Base-by-base conservation (phyloP, 2,329 filamentous ascomycete species). In the Calonectria montana region DNA sequence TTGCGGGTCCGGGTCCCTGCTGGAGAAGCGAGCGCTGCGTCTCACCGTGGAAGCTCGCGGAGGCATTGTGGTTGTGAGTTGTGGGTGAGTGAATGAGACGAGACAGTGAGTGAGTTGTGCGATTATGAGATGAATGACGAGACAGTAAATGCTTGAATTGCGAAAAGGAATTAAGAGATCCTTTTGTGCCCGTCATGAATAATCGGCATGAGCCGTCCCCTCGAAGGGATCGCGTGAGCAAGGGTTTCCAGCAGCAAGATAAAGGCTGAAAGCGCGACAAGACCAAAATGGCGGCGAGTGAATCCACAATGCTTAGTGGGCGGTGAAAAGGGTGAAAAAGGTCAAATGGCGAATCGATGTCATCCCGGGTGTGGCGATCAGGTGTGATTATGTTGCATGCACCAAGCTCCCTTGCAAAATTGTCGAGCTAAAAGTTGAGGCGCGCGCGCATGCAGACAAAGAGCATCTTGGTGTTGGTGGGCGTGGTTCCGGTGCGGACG, bases 391-490 rank as follows among this genome's bases (percentile, higher is more conserved):
- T 41, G 47, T 70, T 66, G 29, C 18, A 31, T 71, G 63, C 16
- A 68, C 67, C 68, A 50, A 65, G 57, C 70, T 72, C 23, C 61
- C 76, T 79, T 73, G 72, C 66, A 69, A 75, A 69, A 65, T 41
- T 65, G 72, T 70, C 72, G 76, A 73, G 72, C 59, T 77, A 66
- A 62, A 50, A 31, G 63, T 72, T 66, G 65, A 71, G 69, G 55
- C 74, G 74, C 63, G 68, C 55, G 71, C 48, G 43, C 63, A 64
- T 61, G 73, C 73, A 74, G 75, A 78, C 77, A 80, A 79, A 78
- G 78, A 74, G 63, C 78, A 78, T 80, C 68, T 72, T 79, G 76
- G 73, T 62, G 71, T 59, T 61, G 68, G 50, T 55, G 68, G n/a
- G 47, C 10, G 57, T 45, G 55, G 64, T 31, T 59, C 57, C 57